phyloP scores from a whole-genome alignment of 345 rosid genomes.

The Populus deltoides region DNA sequence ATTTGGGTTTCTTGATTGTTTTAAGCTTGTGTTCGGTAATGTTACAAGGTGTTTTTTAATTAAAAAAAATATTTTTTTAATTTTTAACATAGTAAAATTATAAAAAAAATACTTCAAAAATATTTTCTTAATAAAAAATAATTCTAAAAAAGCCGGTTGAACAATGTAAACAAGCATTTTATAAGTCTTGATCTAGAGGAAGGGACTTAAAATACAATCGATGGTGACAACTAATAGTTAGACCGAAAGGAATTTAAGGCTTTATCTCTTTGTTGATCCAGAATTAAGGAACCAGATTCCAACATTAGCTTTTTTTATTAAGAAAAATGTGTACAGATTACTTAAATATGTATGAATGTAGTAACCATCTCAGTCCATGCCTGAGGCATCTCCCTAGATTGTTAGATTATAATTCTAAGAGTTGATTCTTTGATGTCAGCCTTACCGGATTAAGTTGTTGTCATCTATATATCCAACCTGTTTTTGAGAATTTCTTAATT shows the following conservation, averaged over 20 bases:
- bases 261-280: conserved; percentile 19
- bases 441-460: not conserved
- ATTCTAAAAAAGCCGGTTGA: too few species aligned
- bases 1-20: not conserved
- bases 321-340: not conserved
- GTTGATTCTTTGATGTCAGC: not conserved
- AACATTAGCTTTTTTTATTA: too few species aligned
- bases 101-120: too few species aligned
- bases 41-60: not conserved
- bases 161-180: too few species aligned
- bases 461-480: too few species aligned
- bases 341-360: not conserved
- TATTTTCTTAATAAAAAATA: too few species aligned
- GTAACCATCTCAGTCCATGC: not conserved
- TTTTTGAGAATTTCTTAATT: too few species aligned
- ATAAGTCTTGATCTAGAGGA: not conserved
- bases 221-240: not conserved
- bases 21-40: not conserved
- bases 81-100: too few species aligned
- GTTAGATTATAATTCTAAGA: not conserved
- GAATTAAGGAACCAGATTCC: conserved; percentile 15
- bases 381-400: not conserved
- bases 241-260: not conserved
- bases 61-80: too few species aligned
- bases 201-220: not conserved